Conservation (phyloP, 371 early-diverging fungal genomes). For the Syncephalastrum sp. region DNA sequence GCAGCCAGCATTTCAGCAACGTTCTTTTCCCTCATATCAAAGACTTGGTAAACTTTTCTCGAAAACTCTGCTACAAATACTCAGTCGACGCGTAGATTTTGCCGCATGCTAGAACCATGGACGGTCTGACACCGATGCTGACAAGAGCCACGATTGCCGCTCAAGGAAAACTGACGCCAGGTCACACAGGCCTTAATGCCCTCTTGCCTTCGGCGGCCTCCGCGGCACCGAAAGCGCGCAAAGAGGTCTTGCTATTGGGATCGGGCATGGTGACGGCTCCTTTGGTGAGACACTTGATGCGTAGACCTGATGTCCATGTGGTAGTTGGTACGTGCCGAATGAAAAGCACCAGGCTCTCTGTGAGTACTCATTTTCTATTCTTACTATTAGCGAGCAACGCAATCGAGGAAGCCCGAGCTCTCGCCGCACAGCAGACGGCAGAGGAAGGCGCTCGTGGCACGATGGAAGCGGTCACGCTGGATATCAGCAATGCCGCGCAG, state of each 20-base stretch:
- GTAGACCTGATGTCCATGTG: slow-evolving; percentile 63
- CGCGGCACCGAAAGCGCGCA: slow-evolving; percentile 8
- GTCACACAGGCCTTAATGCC: slow-evolving; percentile 50
- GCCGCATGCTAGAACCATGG: background rate
- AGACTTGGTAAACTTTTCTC: slow-evolving; percentile 64
- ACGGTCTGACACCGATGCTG: slow-evolving; percentile 35
- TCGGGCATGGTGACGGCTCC: slow-evolving; percentile 95
- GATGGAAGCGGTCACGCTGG: slow-evolving; percentile 41
- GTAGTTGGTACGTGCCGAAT: slow-evolving; percentile 64
- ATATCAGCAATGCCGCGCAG: slow-evolving; percentile 56
- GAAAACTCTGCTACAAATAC: background rate
- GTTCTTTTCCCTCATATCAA: slow-evolving; percentile 79
- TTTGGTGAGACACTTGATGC: slow-evolving; percentile 77
- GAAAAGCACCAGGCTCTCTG: no score
- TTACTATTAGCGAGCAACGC: slow-evolving; percentile 72
- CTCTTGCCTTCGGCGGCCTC: slow-evolving; percentile 22
- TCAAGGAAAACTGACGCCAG: slow-evolving; percentile 59
- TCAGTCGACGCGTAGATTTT: background rate
- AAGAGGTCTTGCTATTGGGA: slow-evolving; percentile 81
- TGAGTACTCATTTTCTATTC: background rate
- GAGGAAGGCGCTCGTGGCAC: no score
- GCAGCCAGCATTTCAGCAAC: slow-evolving; percentile 89
- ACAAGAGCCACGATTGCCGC: slow-evolving; percentile 78
- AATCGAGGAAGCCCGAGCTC: slow-evolving; percentile 61
- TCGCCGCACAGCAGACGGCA: slow-evolving; percentile 44